Evolutionary conservation across 306 rosid genomes (phyloP).

Genomic region (Pyrus bretschneideri): DNA sequence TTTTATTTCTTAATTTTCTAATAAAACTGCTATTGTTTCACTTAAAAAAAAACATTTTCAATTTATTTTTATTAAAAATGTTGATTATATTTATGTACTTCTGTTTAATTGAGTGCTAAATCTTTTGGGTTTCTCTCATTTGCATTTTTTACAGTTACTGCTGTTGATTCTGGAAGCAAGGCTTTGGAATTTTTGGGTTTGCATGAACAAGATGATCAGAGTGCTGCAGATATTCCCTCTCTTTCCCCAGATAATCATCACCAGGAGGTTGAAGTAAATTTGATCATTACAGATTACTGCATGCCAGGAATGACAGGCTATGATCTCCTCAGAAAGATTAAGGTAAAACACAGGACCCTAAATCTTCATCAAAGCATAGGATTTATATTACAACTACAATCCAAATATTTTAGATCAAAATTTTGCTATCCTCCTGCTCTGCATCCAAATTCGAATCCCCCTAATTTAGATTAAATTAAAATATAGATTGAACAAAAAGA

Average conservation of each 20-base stretch:
- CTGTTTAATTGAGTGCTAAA: neutral
- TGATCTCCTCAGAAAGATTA: slow-evolving; percentile 73
- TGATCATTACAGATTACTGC: slow-evolving; percentile 83
- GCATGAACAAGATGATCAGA: slow-evolving; percentile 37
- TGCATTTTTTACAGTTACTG: slow-evolving; percentile 44
- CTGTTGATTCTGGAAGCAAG: slow-evolving; percentile 72
- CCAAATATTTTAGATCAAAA: too few species aligned
- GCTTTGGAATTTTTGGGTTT: slow-evolving; percentile 73
- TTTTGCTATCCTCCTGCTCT: too few species aligned
- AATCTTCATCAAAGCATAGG: neutral
- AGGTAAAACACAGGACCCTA: slow-evolving; percentile 27
- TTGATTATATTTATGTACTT: neutral
- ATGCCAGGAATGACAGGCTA: slow-evolving; percentile 97
- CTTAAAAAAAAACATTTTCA: neutral
- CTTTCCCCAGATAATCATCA: slow-evolving; percentile 25
- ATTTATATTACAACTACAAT: neutral
- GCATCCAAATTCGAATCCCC: too few species aligned
- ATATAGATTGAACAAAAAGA: too few species aligned
- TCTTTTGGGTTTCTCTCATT: slow-evolving; percentile 8
- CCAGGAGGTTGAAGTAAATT: slow-evolving; percentile 59
- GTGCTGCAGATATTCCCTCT: slow-evolving; percentile 13
- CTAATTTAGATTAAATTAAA: too few species aligned
- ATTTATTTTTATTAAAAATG: neutral
- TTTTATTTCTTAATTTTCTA: too few species aligned
- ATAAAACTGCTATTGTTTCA: too few species aligned